Base-by-base conservation (phyloP, 192 early-diverging fungal species). In the Coemansia sp. region DNA sequence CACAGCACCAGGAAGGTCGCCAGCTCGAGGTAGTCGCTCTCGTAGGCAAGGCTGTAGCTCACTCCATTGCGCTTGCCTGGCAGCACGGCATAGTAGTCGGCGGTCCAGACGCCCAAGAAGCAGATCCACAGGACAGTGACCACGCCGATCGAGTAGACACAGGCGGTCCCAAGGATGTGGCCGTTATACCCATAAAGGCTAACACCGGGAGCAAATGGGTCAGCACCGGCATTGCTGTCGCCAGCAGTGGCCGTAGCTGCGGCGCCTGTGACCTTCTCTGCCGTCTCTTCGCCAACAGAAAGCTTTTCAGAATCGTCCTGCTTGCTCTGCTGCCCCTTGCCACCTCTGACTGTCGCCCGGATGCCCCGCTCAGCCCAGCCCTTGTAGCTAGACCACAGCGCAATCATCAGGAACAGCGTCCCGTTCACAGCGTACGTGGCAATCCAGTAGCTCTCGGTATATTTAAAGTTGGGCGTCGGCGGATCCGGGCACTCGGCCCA, bases 51-150 rank as follows among this genome's bases (percentile, higher is more conserved):
- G 51, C 80, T 73, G 48, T 76, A 75, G 31, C 78, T 73, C 2
- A 83, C 62, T n/a, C 67, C 66, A 25, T 64, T 57, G 27, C 51
- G 56, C 36, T 40, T 45, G 7, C 65, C 69, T 12, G 56, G 46
- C 10, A 78, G 55, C 13, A 59, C 47, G 18, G 77, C 79, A 38
- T 81, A 81, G 60, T 81, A 81, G 52, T 81, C 79, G 38, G 73
- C 49, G 26, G 66, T 64, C 43, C 75, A 52, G 2, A 81, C 60
- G 38, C 71, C 62, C 28, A 78, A 38, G 30, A 59, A 73, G 18
- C 67, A 60, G 26, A 74, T 63, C 65, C 69, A 76, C 49, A 63
- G 48, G 2, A 71, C 22, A 1, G 68, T 64, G 1, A 70, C 56
- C 2, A 46, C 7, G 8, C 12, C 38, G 13, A 73, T 60, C 16